A percentile compares a stretch with the other conserved stretches of the same genome.
Conservation (phyloP, 192 early-diverging fungal genomes). For the Jimgerdemannia lactiflua region DNA sequence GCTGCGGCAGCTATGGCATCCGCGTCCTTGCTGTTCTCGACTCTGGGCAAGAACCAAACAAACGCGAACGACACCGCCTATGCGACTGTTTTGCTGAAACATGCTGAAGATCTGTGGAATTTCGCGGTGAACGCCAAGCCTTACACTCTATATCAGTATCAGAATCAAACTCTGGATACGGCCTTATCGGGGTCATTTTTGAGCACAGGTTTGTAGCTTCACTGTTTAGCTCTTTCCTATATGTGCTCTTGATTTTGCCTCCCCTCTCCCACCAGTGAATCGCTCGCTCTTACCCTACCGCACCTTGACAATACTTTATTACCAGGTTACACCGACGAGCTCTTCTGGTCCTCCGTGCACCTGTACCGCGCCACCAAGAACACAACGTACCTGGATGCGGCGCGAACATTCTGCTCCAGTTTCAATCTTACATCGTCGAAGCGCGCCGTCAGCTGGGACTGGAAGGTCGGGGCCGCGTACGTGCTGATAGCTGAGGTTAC, state of each 20-base stretch:
- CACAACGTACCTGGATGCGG: constrained; percentile 10
- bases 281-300: too few relatives aligned
- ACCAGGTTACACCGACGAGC: constrained; percentile 41
- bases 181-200: neutral
- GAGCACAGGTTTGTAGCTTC: neutral
- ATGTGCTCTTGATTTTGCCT: too few relatives aligned
- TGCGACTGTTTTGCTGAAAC: constrained; percentile 27
- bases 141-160: constrained; percentile 29
- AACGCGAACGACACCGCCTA: constrained; percentile 37
- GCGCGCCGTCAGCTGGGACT: neutral
- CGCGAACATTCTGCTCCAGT: neutral
- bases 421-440: neutral
- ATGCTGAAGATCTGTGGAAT: constrained; percentile 34
- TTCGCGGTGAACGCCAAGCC: constrained; percentile 33
- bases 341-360: constrained; percentile 45
- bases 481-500: neutral
- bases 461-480: neutral
- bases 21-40: constrained; percentile 40
- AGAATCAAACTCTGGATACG: constrained; percentile 20
- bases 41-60: neutral
- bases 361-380: constrained; percentile 40
- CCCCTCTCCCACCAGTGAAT: too few relatives aligned
- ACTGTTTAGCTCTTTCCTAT: neutral
- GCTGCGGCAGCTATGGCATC: constrained; percentile 47
- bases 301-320: constrained; percentile 23